Conservation (phyloP, 2,329 filamentous ascomycete species). For the Aspergillus sp. region DNA sequence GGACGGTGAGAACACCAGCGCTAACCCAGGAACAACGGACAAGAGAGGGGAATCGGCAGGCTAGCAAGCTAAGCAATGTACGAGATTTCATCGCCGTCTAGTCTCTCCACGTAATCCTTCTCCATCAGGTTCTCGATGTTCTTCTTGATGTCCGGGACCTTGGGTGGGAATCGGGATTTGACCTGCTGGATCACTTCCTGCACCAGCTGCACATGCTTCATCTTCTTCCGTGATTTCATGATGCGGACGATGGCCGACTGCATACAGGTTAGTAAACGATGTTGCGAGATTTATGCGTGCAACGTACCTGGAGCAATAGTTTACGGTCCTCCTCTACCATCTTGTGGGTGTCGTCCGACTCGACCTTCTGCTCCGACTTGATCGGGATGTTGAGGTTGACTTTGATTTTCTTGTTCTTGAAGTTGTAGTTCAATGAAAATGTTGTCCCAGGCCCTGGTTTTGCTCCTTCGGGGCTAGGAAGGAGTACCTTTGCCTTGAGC, state of each 20-base stretch:
- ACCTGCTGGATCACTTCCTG: conserved; percentile 95
- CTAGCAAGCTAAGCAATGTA: conserved; percentile 65
- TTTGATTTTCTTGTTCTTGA: conserved; percentile 97
- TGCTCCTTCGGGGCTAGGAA: conserved; percentile 59
- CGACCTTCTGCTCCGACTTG: conserved; percentile 91
- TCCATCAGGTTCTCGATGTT: conserved; percentile 97
- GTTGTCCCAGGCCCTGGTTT: conserved; percentile 70
- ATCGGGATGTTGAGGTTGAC: conserved; percentile 92
- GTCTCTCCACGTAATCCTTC: conserved; percentile 94
- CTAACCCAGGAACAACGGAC: conserved; percentile 5
- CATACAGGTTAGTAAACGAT: conserved; percentile 7
- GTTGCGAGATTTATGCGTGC: conserved; percentile 7
- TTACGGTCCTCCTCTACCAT: conserved; percentile 98
- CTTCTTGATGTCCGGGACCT: conserved; percentile 95
- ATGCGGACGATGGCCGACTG: conserved; percentile 97
- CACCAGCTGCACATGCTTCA: conserved; percentile 94
- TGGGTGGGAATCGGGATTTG: conserved; percentile 82
- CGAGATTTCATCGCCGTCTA: conserved; percentile 88
- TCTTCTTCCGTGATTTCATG: conserved; percentile 98
- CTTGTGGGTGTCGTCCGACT: conserved; percentile 96
- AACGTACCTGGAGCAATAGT: conserved; percentile 82
- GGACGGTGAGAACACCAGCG: background rate
- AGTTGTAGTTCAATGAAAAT: conserved; percentile 83
- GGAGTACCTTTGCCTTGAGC: conserved; percentile 84
- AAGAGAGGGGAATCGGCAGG: conserved; percentile 5